These are phyloP conservation scores for Psophocarpus tetragonolobus DNA, from an alignment of 306 rosid genomes.

Conservation along the genomic window DNA sequence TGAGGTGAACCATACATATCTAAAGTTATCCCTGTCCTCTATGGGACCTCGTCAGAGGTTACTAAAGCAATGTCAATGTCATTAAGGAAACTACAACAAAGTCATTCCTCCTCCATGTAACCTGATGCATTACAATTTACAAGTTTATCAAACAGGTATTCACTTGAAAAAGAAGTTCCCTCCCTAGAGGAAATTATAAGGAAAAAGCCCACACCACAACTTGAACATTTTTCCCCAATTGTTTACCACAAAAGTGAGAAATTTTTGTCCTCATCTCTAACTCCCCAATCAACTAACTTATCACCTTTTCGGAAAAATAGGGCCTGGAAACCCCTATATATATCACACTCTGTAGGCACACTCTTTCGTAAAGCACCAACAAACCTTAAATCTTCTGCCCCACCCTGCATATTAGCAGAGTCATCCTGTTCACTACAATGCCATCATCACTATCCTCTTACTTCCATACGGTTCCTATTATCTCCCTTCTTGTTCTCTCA, in stretches of 20 bases:
- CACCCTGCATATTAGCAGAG: constrained; percentile 52
- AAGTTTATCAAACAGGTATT: constrained; percentile 22
- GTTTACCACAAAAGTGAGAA: constrained; percentile 31
- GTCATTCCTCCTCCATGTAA: constrained; percentile 18
- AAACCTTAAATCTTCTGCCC: constrained; percentile 36
- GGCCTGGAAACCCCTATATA: constrained; percentile 52
- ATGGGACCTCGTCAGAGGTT: constrained; percentile 4
- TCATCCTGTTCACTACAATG: constrained; percentile 43
- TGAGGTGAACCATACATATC: constrained; percentile 25
- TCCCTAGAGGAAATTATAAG: constrained; percentile 5
- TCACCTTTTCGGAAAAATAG: constrained; percentile 45
- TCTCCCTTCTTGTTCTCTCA: constrained; percentile 41
- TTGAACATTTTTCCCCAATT: not conserved
- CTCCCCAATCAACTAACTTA: constrained; percentile 59
- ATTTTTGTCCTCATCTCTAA: constrained; percentile 47
- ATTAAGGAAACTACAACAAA: not conserved
- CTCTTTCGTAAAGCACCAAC: constrained; percentile 31
- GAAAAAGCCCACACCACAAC: constrained; percentile 17
- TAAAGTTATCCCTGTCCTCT: constrained; percentile 28
- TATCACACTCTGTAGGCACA: constrained; percentile 38
- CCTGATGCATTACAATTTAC: constrained; percentile 13
- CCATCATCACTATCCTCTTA: constrained; percentile 39
- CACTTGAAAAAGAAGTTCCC: constrained; percentile 15
- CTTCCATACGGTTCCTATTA: constrained; percentile 40
- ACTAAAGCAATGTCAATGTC: constrained; percentile 24